phyloP scores from a whole-genome alignment of 306 rosid genomes.

The Lathyrus oleraceus region DNA sequence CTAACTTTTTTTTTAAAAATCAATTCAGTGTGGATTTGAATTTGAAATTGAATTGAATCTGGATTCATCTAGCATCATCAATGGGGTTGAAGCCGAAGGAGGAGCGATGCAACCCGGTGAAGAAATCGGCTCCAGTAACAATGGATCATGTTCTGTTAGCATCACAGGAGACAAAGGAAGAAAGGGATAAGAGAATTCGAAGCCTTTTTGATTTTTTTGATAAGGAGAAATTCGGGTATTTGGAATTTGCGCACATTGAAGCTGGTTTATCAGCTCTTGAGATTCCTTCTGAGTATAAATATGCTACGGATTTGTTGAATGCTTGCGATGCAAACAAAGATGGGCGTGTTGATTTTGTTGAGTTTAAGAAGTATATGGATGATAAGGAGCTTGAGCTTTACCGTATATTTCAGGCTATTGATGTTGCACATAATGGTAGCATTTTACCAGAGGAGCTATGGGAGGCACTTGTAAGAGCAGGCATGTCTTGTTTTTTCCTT shows the following conservation, averaged over 20 bases:
- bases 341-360: conserved; percentile 72
- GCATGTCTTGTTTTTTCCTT: conserved; percentile 34
- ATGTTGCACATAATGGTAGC: conserved; percentile 87
- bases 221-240: conserved; percentile 59
- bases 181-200: conserved; percentile 64
- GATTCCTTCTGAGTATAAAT: conserved; percentile 83
- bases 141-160: conserved; percentile 90
- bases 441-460: conserved; percentile 93
- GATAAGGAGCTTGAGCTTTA: conserved; percentile 93
- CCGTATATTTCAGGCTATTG: conserved; percentile 89
- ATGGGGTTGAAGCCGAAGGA: conserved; percentile 46
- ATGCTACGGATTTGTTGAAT: conserved; percentile 74
- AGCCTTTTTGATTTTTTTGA: conserved; percentile 78
- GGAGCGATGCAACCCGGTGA: conserved; percentile 58
- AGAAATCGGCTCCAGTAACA: conserved; percentile 65
- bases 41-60: not conserved
- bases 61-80: not conserved
- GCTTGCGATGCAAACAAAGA: conserved; percentile 81
- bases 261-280: conserved; percentile 77
- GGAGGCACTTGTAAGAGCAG: conserved; percentile 93
- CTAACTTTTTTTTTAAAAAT: not conserved
- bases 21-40: conserved; percentile 4
- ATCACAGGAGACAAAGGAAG: conserved; percentile 80
- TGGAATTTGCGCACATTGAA: conserved; percentile 73
- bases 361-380: conserved; percentile 86